Conservation (phyloP, 352 stramenopile species). For the Aphanomyces euteiches region DNA sequence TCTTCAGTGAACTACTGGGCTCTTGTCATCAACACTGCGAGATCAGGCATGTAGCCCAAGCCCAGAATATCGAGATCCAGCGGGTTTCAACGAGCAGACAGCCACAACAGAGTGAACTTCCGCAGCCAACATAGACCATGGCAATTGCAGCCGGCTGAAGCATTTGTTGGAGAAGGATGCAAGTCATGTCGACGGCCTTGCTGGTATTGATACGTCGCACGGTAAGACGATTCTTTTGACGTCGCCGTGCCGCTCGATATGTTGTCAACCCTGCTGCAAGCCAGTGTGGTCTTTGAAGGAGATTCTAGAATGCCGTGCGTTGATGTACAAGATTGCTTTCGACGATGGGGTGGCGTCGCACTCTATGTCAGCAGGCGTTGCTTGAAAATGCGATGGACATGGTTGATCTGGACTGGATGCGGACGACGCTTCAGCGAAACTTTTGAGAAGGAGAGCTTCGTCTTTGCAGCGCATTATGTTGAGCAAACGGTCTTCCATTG, state of each 20-base stretch:
- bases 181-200: conserved; percentile 37
- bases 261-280: conserved; percentile 33
- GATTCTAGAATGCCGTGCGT: conserved; percentile 33
- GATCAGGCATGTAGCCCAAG: no score
- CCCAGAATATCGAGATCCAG: no score
- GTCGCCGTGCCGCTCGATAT: conserved; percentile 29
- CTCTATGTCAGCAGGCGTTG: conserved; percentile 30
- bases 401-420: background rate
- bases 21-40: no score
- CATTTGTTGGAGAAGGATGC: conserved; percentile 13
- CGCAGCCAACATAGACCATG: no score
- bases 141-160: no score
- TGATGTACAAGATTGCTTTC: conserved; percentile 34
- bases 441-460: no score
- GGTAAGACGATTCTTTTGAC: conserved; percentile 40
- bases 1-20: no score
- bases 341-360: conserved; percentile 36
- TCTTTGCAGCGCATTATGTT: no score
- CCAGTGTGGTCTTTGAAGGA: conserved; percentile 34
- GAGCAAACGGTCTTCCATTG: no score
- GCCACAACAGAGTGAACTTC: no score
- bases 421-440: background rate
- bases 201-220: conserved; percentile 29
- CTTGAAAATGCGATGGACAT: background rate
- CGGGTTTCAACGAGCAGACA: no score